Base-by-base conservation (phyloP, 768 basidiomycete species). In the Amyloporia xantha region DNA sequence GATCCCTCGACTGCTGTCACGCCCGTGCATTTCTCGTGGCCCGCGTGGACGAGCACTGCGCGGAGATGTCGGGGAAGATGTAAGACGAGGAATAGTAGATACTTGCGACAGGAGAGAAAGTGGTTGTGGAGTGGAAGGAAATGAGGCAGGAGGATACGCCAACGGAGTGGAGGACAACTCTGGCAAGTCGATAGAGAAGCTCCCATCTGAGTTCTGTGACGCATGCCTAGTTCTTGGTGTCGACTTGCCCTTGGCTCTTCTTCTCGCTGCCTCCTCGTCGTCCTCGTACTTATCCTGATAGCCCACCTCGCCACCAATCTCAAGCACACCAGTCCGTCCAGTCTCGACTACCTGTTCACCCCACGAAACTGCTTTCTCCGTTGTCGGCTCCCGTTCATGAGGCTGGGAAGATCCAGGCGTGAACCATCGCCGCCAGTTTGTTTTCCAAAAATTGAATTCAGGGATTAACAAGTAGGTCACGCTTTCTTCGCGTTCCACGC, bases 181-280 rank as follows among this genome's bases (percentile, higher is more conserved):
- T 5, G 62, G 62, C 10, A 63, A 48, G 21, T 56, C 57, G 50
- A 63, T 63, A 17, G 62, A 55, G 50, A 56, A 63, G 50, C 60
- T 61, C 12, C 62, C 62, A 48, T 63, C 60, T 39, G 62, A 63
- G 57, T 63, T 63, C 53, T 61, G 59, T 21, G 62, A 61, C 21
- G 55, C 62, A 45, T 58, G 50, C 41, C 58, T 48, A 42, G 24
- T 46, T 38, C 57, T 51, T 27, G 41, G 26, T 10, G 53, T 50
- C 38, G 44, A 26, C 44, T 57, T 54, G 19, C 59, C 57, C 44
- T 50, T 55, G 39, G 47, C 50, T 11, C 45, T 48, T 15, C 23
- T 49, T 50, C 20, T 45, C 27, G 25, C 17, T 19, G 35, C n/a
- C 33, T 55, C 57, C 19, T 51, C 56, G 21, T 53, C 53, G 33